Evolutionary conservation across 192 early-diverging fungal species (phyloP).

Genomic region (Umbelopsis vinacea): DNA sequence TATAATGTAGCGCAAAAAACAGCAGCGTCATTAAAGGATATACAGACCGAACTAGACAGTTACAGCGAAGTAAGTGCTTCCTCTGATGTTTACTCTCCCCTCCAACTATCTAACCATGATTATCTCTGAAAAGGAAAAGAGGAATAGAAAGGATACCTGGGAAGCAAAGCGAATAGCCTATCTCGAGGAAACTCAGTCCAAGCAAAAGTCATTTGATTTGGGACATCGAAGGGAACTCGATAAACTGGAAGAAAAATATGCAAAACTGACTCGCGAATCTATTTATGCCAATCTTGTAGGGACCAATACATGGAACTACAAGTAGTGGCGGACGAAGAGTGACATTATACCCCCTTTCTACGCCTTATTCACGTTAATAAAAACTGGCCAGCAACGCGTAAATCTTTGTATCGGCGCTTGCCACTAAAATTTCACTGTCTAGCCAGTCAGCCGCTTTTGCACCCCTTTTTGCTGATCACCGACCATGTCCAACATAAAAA

Average conservation of each 20-base stretch:
- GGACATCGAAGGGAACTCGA: conserved; percentile 24
- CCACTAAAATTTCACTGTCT: neutral
- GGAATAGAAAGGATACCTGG: neutral
- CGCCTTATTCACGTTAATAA: no score
- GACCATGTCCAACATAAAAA: conserved; percentile 36
- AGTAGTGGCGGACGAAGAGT: neutral
- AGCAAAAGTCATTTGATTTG: neutral
- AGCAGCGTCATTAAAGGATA: neutral
- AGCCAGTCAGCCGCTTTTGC: neutral
- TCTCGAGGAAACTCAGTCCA: neutral
- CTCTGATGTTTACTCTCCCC: neutral
- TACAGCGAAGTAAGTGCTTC: neutral
- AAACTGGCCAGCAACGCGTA: no score
- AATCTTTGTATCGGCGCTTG: neutral
- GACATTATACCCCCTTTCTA: no score
- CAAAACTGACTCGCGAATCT: conserved; percentile 36
- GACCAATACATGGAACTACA: conserved; percentile 9
- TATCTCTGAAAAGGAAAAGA: neutral
- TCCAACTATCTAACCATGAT: neutral
- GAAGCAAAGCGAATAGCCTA: neutral
- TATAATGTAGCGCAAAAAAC: neutral
- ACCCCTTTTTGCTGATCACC: neutral
- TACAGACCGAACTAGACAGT: neutral
- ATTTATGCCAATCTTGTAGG: conserved; percentile 36
- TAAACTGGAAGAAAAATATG: conserved; percentile 34